Evolutionary conservation across 2,329 filamentous ascomycete genomes (phyloP).

Genomic region (Fusarium musae): DNA sequence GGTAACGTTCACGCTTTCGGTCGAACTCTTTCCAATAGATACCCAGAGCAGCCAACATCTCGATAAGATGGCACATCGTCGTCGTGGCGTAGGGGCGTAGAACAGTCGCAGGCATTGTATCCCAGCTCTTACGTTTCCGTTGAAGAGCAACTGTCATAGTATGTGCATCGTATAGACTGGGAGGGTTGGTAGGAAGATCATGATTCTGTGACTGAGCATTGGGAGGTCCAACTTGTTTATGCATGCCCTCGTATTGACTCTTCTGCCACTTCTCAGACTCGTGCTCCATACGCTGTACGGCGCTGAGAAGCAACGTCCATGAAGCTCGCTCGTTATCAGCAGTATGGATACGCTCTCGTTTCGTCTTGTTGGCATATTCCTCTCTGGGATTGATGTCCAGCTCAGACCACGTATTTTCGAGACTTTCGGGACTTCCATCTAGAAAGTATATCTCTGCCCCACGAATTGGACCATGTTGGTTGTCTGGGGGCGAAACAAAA

Average conservation of each 20-base stretch:
- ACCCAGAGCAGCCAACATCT: slow-evolving; percentile 64
- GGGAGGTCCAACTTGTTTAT: slow-evolving; percentile 39
- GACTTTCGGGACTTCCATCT: slow-evolving; percentile 52
- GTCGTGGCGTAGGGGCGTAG: slow-evolving; percentile 64
- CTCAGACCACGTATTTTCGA: slow-evolving; percentile 49
- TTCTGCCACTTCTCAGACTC: slow-evolving; percentile 60
- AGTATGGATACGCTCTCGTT: slow-evolving; percentile 58
- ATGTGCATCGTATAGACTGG: slow-evolving; percentile 48
- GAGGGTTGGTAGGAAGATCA: slow-evolving; percentile 40
- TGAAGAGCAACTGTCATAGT: slow-evolving; percentile 59
- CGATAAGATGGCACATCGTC: slow-evolving; percentile 65
- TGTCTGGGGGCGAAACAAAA: slow-evolving; percentile 58
- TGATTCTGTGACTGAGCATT: slow-evolving; percentile 15
- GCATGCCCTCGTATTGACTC: slow-evolving; percentile 45
- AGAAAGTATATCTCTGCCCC: slow-evolving; percentile 50
- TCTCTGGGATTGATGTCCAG: slow-evolving; percentile 46
- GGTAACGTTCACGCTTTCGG: slow-evolving; percentile 60
- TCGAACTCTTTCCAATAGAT: slow-evolving; percentile 71
- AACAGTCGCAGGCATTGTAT: slow-evolving; percentile 61
- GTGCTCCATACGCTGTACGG: slow-evolving; percentile 61
- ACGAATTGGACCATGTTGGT: slow-evolving; percentile 51
- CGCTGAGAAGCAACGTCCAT: slow-evolving; percentile 63
- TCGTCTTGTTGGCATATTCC: slow-evolving; percentile 40
- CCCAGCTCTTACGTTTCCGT: slow-evolving; percentile 60
- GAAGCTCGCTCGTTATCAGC: slow-evolving; percentile 67